Conservation (phyloP, 2,329 filamentous ascomycete species). For the Diplodia intermedia region DNA sequence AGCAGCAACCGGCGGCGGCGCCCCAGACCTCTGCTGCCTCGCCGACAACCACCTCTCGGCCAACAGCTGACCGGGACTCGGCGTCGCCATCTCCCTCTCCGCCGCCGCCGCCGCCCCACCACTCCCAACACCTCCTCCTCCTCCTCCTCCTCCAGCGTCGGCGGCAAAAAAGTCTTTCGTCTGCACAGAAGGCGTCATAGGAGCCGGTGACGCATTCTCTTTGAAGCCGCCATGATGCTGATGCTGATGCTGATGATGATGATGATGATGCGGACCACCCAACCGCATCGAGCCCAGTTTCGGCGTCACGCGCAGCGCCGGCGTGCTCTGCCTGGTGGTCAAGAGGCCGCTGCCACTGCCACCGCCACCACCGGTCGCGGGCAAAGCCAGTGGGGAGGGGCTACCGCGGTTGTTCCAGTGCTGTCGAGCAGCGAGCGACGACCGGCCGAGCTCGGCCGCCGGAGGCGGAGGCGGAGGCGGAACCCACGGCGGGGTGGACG, state of each 20-base stretch:
- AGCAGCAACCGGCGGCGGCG: neutral
- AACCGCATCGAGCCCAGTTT: neutral
- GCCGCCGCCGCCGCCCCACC: slow-evolving; percentile 21
- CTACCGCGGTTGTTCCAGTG: neutral
- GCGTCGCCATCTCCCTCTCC: slow-evolving; percentile 39
- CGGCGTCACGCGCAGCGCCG: slow-evolving; percentile 9
- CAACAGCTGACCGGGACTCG: slow-evolving; percentile 41
- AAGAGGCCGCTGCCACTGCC: neutral
- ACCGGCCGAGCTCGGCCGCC: neutral
- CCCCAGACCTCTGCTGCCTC: slow-evolving; percentile 33
- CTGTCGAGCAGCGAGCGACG: too few species aligned
- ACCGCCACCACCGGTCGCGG: neutral
- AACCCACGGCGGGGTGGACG: slow-evolving; percentile 3
- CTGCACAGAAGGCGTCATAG: slow-evolving; percentile 36
- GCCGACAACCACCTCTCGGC: slow-evolving; percentile 43
- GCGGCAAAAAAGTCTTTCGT: slow-evolving; percentile 35
- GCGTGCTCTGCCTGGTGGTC: slow-evolving; percentile 35
- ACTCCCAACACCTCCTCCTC: slow-evolving; percentile 37
- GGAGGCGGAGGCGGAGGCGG: neutral
- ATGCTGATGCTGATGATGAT: neutral
- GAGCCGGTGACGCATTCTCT: slow-evolving; percentile 30
- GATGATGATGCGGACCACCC: neutral
- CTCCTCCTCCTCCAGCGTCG: slow-evolving; percentile 22
- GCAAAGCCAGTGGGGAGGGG: neutral
- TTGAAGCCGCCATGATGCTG: neutral